Percentiles rank a stretch among this genome's conserved stretches.
These are phyloP conservation scores for Hypomontagnella submonticulosa DNA, from an alignment of 495 filamentous ascomycete genomes.

Conservation along the genomic window DNA sequence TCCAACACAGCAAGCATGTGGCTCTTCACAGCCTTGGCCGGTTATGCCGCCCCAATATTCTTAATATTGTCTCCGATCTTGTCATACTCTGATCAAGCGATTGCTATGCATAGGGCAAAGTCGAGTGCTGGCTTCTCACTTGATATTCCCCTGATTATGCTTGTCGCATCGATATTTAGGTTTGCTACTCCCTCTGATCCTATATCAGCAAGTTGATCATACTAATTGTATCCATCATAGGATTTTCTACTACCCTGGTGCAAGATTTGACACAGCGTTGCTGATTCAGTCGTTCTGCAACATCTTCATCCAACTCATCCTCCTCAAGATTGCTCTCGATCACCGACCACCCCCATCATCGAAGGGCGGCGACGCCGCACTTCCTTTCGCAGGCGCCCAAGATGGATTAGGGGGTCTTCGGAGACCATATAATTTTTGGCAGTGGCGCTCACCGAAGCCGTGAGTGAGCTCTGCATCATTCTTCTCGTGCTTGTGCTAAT, in stretches of 20 bases:
- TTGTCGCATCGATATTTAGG: constrained; percentile 91
- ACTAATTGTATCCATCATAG: constrained; percentile 52
- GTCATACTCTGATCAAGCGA: constrained; percentile 91
- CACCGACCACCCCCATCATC: constrained; percentile 76
- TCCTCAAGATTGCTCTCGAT: constrained; percentile 91
- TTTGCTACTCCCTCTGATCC: constrained; percentile 53
- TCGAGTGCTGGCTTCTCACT: constrained; percentile 87
- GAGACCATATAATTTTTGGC: constrained; percentile 93
- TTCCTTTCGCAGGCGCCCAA: constrained; percentile 66
- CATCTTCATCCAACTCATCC: constrained; percentile 80
- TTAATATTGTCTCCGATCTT: constrained; percentile 85
- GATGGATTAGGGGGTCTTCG: constrained; percentile 62
- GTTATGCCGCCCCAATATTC: constrained; percentile 65
- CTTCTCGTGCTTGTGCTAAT: constrained; percentile 17
- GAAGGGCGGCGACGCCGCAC: constrained; percentile 64
- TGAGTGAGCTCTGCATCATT: constrained; percentile 54
- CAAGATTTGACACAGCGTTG: constrained; percentile 80
- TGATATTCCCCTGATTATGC: constrained; percentile 97
- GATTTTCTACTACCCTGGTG: constrained; percentile 94
- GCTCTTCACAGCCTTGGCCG: constrained; percentile 57
- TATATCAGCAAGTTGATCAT: constrained; percentile 17
- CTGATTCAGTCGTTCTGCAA: constrained; percentile 89
- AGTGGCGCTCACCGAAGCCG: constrained; percentile 85
- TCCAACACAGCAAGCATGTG: constrained; percentile 47
- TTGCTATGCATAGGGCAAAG: constrained; percentile 82